Evolutionary conservation across 768 basidiomycete genomes (phyloP), one percentile per base, ranked within the genome.

Genomic region (Boletus sensibilis): DNA sequence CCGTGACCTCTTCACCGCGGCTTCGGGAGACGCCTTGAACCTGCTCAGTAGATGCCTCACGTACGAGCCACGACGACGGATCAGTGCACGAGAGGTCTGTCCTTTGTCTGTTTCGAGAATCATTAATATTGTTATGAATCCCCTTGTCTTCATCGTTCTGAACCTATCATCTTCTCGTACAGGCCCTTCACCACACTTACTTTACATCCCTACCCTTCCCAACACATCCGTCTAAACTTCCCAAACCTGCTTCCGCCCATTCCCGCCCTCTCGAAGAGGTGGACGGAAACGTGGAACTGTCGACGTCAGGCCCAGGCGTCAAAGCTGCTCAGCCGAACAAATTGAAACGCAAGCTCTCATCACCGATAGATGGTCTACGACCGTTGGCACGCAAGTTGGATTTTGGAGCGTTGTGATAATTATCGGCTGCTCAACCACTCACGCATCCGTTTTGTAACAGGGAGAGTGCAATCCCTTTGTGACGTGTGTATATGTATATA

Each of bases 161-260:
- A 57, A 37, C 33, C 37, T 13, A 11, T 8, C 5, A 16, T 31
- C 37, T 35, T 33, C 9, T 31, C 43, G 12, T 14, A 16, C 61
- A 96, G 93, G 91, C 93, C 10, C 83, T 99, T 16, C 71, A 80
- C 46, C 94, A 98, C 65, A 76, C 89, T 4, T 98, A 96, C 72
- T 98, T 98, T 77, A 82, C 83, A 40, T 83, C 90, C 12, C 76
- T 90, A 4, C 94, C 94, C 9, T 85, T 89, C 62, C 94, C 97
- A 0, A 88, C 94, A 0, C 88, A 91, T 60, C 94, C 94, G 0
- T 87, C 86, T 9, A 89, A 92, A 64, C 81, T 99, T 1, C 97
- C 97, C 0, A 92, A 95, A 82, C 74, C 84, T 53, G 59, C 64
- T 44, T 72, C 74, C 13, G 75, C 71, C 40, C 77, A 77, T 45